Base-by-base conservation (phyloP, 148 eudicot genomes). In the Linanthus parryae region DNA sequence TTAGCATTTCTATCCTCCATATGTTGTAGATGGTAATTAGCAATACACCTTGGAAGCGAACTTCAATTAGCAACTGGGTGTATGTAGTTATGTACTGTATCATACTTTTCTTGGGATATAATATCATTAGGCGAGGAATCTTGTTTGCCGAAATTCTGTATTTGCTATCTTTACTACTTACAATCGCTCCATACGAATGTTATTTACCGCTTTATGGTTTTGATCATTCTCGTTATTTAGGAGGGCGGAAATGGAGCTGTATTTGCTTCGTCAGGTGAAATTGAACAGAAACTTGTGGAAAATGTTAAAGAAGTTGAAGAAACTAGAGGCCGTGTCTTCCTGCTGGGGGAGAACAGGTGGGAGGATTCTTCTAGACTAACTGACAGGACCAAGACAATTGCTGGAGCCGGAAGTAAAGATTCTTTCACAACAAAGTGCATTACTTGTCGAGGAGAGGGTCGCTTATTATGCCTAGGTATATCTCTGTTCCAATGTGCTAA, bases 271-370 rank as follows among this genome's bases (percentile, higher is more conserved):
- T 47, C 62, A 53, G 52, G 63, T 7, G 76, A 73, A 66, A 68
- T 71, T 68, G 74, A 69, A 59, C 58, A 68, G 44, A 65, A 61
- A 41, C 52, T 68, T 46, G 69, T 58, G 33, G 66, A 72, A 57
- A 67, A 75, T 13, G 43, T 26, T 23, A 21, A 64, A 45, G 60
- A 65, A 58, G 41, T 22, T 19, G 73, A 69, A 5, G 48, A 65
- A 47, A 42, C 78, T 27, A 44, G 63, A 19, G 46, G 67, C 28
- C 63, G 88, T 62, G 98, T 92, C 40, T 92, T 68, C 70, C 96
- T 92, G 57, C 88, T 92, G 31, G 98, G 98, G 44, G 98, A 92
- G 72, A 92, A 92, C 38, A 54, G 98, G 57, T 92, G 96, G 96
- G 98, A 92, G 72, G 98, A 92, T 17, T 73, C 98, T 41, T 84